Evolutionary conservation across 1,284 basidiomycete genomes (phyloP).

Genomic region (Ustilago bromivora): DNA sequence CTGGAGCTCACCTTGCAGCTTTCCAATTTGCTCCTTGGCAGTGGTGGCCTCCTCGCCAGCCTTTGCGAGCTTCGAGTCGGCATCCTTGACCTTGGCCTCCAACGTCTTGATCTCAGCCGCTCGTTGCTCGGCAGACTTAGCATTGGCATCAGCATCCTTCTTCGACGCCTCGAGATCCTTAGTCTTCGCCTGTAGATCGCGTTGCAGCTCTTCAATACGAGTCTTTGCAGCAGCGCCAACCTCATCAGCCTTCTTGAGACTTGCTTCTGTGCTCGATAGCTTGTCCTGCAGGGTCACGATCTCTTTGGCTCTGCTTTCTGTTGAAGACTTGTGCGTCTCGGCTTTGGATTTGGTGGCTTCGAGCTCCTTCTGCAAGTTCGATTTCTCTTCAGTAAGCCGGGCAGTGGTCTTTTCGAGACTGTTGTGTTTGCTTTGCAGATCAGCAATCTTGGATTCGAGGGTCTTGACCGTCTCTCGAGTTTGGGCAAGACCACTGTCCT

Average conservation of each 20-base stretch:
- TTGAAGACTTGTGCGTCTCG: conserved; percentile 17
- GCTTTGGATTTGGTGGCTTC: conserved; percentile 12
- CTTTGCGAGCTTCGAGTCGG: conserved; percentile 10
- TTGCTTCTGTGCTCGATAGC: conserved; percentile 16
- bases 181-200: conserved; percentile 19
- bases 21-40: conserved; percentile 6
- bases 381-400: conserved; percentile 14
- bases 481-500: conserved; percentile 21
- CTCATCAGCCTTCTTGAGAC: conserved; percentile 18
- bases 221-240: conserved; percentile 19
- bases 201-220: conserved; percentile 23
- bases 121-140: conserved; percentile 24
- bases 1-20: conserved; percentile 22
- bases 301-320: conserved; percentile 21
- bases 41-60: conserved; percentile 9
- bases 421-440: conserved; percentile 17
- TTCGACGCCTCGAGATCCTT: conserved; percentile 23
- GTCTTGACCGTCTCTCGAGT: conserved; percentile 20
- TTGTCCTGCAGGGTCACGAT: conserved; percentile 26
- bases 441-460: conserved; percentile 20
- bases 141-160: conserved; percentile 18
- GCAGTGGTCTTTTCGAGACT: conserved; percentile 16
- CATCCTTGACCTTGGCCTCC: conserved; percentile 7
- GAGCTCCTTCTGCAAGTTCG: conserved; percentile 25
- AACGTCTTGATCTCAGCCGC: conserved; percentile 15